Base-by-base conservation (phyloP, 768 basidiomycete species). In the Tulasnella calospora region DNA sequence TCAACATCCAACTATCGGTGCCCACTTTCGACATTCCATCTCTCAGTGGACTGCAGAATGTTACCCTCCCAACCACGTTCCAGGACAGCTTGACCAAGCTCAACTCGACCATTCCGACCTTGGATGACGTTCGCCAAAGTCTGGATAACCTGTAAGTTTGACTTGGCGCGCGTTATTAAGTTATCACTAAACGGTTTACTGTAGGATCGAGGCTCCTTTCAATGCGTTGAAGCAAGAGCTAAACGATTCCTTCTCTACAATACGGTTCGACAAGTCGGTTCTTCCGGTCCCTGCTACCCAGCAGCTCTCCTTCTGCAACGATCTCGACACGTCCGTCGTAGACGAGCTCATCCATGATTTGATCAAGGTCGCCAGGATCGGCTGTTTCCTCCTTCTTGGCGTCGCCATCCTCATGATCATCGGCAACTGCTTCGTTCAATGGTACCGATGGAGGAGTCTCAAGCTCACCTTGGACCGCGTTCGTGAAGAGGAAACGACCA, bases 141-240 rank as follows among this genome's bases (percentile, higher is more conserved):
- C 84, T 95, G 9, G 87, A 92, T 79, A 83, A 85, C 75, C 83
- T 96, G 94, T 95, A 83, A 82, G 92, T 87, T 4, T 33, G 5
- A 30, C 27, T 61, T 61, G 6, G 23, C 17, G 13, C 40, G 23
- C n/a, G 1, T 3, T n/a, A 7, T n/a, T n/a, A 23, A 23, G 3
- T 51, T 51, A 23, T 8, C 21, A 47, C 78, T 33, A 74, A 80
- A 77, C 33, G 77, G 70, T 6, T 40, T 33, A 12, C 79, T 13
- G 5, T 74, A 95, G 92, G 77, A 89, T 98, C 80, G 90, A 93
- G 82, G 91, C 89, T 0, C 97, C 97, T 0, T 98, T 99, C 82
- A 94, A 98, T 82, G 86, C 89, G 3, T 84, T 98, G 74, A 98
- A 96, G 84, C 86, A 89, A 79, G 94, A 96, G 73, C 95, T 99